These are phyloP conservation scores for Xylaria sp. DNA, from an alignment of 2,329 filamentous ascomycete species.

Conservation along the genomic window DNA sequence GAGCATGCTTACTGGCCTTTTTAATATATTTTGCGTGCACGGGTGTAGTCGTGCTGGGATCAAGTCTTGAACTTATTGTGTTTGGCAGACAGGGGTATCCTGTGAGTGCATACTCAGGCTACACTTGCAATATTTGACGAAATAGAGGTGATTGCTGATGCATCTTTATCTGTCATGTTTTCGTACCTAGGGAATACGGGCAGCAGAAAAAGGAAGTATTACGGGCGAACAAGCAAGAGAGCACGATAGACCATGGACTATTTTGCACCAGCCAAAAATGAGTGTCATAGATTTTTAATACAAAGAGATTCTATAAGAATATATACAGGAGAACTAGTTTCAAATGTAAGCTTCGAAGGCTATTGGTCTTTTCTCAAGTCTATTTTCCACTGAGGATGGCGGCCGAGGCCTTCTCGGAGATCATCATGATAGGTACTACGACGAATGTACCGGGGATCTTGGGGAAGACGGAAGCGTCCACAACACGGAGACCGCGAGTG, in stretches of 20 bases:
- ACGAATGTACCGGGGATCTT: conserved; percentile 50
- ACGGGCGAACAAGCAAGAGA: too few species aligned
- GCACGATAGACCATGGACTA: neutral
- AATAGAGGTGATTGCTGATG: too few species aligned
- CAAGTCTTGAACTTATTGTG: too few species aligned
- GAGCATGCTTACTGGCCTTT: neutral
- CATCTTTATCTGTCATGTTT: too few species aligned
- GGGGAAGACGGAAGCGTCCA: conserved; percentile 60
- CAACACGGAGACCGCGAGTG: conserved; percentile 57
- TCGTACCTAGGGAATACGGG: too few species aligned
- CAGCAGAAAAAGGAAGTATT: too few species aligned
- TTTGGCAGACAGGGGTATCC: too few species aligned
- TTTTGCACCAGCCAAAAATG: neutral
- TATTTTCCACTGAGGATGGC: conserved; percentile 34
- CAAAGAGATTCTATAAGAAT: neutral
- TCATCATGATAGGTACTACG: conserved; percentile 35
- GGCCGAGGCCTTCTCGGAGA: conserved; percentile 38
- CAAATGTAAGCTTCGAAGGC: neutral
- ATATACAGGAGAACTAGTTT: neutral
- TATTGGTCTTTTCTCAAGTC: neutral
- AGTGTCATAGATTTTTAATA: neutral
- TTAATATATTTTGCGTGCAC: neutral
- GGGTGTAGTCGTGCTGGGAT: too few species aligned
- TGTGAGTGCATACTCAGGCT: too few species aligned
- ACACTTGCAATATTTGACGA: too few species aligned